Conservation (phyloP, 371 early-diverging fungal species). For the Actinomucor elegans region DNA sequence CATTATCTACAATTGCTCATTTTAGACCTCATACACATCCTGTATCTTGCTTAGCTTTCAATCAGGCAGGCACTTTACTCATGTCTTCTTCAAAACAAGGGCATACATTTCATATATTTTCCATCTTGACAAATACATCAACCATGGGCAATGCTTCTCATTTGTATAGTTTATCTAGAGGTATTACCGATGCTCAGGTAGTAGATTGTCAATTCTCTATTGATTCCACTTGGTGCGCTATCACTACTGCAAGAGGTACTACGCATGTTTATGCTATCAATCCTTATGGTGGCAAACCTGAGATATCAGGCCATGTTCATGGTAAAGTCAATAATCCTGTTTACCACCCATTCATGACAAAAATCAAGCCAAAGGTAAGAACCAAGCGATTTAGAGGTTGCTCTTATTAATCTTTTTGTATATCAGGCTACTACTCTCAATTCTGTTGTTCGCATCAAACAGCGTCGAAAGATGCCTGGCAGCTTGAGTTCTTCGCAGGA, state of each 20-base stretch:
- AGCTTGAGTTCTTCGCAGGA: constrained; percentile 7
- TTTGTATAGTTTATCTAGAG: constrained; percentile 73
- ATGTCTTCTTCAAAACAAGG: constrained; percentile 77
- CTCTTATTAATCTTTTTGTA: no score
- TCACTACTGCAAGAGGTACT: constrained; percentile 78
- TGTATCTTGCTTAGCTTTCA: constrained; percentile 64
- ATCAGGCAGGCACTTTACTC: constrained; percentile 66
- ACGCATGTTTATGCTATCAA: constrained; percentile 76
- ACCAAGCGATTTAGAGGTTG: background rate
- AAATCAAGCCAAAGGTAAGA: background rate
- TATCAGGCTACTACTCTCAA: constrained; percentile 21
- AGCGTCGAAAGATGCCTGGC: constrained; percentile 48
- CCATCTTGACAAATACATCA: constrained; percentile 28
- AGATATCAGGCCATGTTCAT: constrained; percentile 61
- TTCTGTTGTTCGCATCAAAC: constrained; percentile 58
- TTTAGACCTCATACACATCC: constrained; percentile 79
- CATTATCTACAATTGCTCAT: constrained; percentile 56
- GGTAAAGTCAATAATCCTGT: constrained; percentile 42
- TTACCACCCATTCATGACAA: constrained; percentile 14
- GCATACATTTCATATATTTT: constrained; percentile 74
- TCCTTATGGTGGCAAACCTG: constrained; percentile 68
- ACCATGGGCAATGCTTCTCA: constrained; percentile 49
- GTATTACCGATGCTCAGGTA: constrained; percentile 76
- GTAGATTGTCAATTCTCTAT: constrained; percentile 69
- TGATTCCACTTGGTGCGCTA: constrained; percentile 81